Evolutionary conservation across 2,329 filamentous ascomycete genomes (phyloP), one percentile per base, ranked within the genome.

Genomic region (Venturia pyrina): DNA sequence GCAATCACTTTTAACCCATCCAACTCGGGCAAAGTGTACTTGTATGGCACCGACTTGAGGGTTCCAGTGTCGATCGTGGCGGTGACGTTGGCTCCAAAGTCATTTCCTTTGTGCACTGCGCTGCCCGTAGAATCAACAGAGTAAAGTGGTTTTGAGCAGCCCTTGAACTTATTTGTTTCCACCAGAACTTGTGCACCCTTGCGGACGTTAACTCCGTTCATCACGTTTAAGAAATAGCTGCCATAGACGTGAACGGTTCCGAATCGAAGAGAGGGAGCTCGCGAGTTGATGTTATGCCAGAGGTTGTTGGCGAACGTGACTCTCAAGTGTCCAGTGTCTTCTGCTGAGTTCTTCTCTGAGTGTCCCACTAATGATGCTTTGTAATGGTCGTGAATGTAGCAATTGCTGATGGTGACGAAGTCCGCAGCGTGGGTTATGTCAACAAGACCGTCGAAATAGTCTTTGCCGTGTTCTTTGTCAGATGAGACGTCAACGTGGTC

Each of bases 271-370:
- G 82, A 84, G 5, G 87, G 87, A 0, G 77, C 78, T 65, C 87
- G 86, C 8, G 83, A 86, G 80, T 87, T 85, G 73, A 88, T 75
- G 78, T 88, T 87, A 69, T 73, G 71, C 80, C 81, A 89, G 79
- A 84, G 79, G 82, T 89, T 89, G 80, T 88, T 84, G 76, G 82
- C 81, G 73, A 87, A 87, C 66, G 87, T 89, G 65, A 89, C 78
- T 72, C 78, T 82, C 59, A 89, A 79, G 72, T 86, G 79, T 69
- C 86, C 86, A 8, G 72, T 83, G 76, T 89, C 87, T 69, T 87
- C 82, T 62, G 71, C 76, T 43, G 69, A 76, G 77, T 87, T 87
- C 75, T 68, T 79, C 78, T 87, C 83, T 46, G 80, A 83, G 79
- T 87, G 85, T 17, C 84, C 85, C 66, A 86, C 78, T 10, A 87